Base-by-base conservation (phyloP, 129 eudicot genomes). In the Pulicaria dysenterica region DNA sequence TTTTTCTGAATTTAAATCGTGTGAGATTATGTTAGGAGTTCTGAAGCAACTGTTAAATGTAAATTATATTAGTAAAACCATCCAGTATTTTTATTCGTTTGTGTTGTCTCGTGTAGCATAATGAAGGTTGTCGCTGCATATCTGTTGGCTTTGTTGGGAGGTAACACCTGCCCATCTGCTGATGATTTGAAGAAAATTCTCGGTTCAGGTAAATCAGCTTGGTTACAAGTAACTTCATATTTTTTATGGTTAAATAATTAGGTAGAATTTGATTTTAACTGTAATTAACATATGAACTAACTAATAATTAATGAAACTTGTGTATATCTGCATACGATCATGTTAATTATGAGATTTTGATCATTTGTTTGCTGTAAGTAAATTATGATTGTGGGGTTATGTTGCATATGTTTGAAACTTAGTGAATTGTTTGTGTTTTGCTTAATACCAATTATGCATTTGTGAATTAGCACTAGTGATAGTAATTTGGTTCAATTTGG, bases 141-240 rank as follows among this genome's bases (percentile, higher is more conserved):
- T 45, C 81, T 91, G 91, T 80, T 91, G 87, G 97, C 97, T 60
- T 78, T 84, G 8, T 81, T 91, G 93, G 97, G 97, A 10, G 97
- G 97, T 37, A 88, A 88, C 82, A 53, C 87, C 24, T 0, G 17
- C 34, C 97, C 97, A 3, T 69, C 91, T 9, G 90, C 86, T 56
- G 78, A 80, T 3, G 89, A 88, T 76, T 11, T 91, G 67, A 86
- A 83, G 84, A 49, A 67, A 2, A 88, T 91, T 56, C 93, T 91
- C 36, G 83, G 58, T 47, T 88, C 96, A 65, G 97, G 97, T 88
- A 64, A 7, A 66, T 16, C 42, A 3, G 0, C 68, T 6, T 56
- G 5, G 7, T 6, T 56, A 44, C 43, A 37, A 36, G 0, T 6
- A 45, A 6, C 1, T 6, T 24, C 31, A 24, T 24, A 24, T 24